Evolutionary conservation across 305 asterid species (phyloP).

Genomic region (Ilex paraguariensis): DNA sequence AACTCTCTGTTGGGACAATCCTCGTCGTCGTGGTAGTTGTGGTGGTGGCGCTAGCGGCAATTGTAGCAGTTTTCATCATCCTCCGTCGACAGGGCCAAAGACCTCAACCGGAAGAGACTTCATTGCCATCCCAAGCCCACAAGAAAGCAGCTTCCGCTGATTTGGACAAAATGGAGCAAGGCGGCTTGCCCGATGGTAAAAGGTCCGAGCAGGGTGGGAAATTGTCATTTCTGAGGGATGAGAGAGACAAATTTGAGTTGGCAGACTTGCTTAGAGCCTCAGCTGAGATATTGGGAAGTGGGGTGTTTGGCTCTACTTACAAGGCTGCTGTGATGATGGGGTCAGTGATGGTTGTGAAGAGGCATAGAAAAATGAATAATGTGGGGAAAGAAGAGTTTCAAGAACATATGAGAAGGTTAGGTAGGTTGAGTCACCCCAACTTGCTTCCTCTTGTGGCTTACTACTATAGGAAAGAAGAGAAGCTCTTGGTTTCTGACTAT

Average conservation of each 20-base stretch:
- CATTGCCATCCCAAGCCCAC: neutral
- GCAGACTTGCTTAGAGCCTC: slow-evolving; percentile 72
- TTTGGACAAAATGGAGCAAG: slow-evolving; percentile 41
- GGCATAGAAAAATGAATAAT: slow-evolving; percentile 72
- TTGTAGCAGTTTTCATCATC: slow-evolving; percentile 34
- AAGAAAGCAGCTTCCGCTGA: slow-evolving; percentile 16
- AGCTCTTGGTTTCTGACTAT: slow-evolving; percentile 62
- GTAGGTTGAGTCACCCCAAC: slow-evolving; percentile 57
- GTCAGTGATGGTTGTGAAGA: slow-evolving; percentile 68
- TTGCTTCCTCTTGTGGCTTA: slow-evolving; percentile 74
- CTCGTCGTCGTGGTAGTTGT: slow-evolving; percentile 28
- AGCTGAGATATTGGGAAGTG: slow-evolving; percentile 82
- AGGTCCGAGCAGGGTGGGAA: slow-evolving; percentile 35
- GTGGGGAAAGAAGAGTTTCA: slow-evolving; percentile 64
- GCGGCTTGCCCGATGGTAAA: slow-evolving; percentile 18
- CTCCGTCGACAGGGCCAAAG: slow-evolving; percentile 32
- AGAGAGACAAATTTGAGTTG: slow-evolving; percentile 57
- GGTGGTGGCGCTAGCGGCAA: slow-evolving; percentile 34
- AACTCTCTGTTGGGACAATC: slow-evolving; percentile 24
- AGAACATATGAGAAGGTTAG: slow-evolving; percentile 87
- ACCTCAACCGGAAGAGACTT: slow-evolving; percentile 9
- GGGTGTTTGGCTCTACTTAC: slow-evolving; percentile 73
- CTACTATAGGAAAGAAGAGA: slow-evolving; percentile 83
- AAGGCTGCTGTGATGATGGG: slow-evolving; percentile 59
- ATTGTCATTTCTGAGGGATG: slow-evolving; percentile 65